Evolutionary conservation across 2,329 filamentous ascomycete species (phyloP).

Genomic region (Cytospora piceicola): DNA sequence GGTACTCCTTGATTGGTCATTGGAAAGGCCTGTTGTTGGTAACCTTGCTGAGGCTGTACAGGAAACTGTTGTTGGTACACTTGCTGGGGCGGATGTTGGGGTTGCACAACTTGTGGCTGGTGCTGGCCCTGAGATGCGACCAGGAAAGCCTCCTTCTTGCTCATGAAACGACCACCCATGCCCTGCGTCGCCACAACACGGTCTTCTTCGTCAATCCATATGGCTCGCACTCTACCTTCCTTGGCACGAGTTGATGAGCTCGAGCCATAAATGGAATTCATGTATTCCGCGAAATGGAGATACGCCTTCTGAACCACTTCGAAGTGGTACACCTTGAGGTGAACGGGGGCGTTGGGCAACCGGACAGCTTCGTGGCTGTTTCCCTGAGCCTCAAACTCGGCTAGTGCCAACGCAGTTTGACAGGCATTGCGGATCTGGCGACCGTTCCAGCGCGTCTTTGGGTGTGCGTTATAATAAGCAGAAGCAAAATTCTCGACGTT

Average conservation of each 20-base stretch:
- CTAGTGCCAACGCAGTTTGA: conserved; percentile 21
- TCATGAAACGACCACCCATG: background rate
- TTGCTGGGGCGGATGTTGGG: background rate
- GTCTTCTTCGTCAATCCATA: background rate
- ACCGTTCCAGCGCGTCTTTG: conserved; percentile 18
- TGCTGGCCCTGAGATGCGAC: background rate
- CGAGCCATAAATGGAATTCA: conserved; percentile 12
- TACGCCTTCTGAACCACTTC: conserved; percentile 17
- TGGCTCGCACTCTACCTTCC: background rate
- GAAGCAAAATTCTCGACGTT: background rate
- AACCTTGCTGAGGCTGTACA: background rate
- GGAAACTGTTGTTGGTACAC: background rate
- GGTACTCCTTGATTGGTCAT: background rate
- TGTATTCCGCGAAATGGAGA: conserved; percentile 21
- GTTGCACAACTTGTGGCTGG: background rate
- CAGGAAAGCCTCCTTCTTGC: background rate
- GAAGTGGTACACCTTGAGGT: conserved; percentile 9
- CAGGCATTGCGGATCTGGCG: conserved; percentile 28
- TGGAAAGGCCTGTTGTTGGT: background rate
- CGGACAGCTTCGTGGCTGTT: conserved; percentile 1
- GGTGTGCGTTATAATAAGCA: background rate
- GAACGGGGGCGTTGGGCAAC: background rate
- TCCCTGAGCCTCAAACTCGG: conserved; percentile 22
- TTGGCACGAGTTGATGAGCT: conserved; percentile 1
- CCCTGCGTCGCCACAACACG: background rate